phyloP scores from a whole-genome alignment of 192 early-diverging fungal species.

The Bifiguratus adelaidae region DNA sequence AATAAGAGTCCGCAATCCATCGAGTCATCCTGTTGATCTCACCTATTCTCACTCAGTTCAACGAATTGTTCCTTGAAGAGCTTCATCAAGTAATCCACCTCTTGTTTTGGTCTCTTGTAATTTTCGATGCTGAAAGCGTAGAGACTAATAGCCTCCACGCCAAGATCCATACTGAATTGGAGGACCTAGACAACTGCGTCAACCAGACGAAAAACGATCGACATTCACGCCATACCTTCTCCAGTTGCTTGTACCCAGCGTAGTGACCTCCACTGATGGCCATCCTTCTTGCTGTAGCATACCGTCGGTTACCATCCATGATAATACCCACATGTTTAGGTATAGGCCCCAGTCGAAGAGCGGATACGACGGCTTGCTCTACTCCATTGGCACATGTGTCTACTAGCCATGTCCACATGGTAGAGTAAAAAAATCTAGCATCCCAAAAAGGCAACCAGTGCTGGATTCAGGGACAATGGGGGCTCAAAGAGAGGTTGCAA shows the following conservation, averaged over 20 bases:
- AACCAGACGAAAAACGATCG: slow-evolving; percentile 3
- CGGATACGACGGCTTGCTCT: slow-evolving; percentile 8
- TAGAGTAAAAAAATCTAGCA: background rate
- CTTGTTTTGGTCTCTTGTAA: slow-evolving; percentile 78
- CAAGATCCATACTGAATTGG: slow-evolving; percentile 80
- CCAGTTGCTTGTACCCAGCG: slow-evolving; percentile 66
- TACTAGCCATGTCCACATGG: background rate
- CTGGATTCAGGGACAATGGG: too few relatives aligned
- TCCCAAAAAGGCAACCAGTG: too few relatives aligned
- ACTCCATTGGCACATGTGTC: background rate
- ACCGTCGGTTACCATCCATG: slow-evolving; percentile 97
- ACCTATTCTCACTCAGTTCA: slow-evolving; percentile 64
- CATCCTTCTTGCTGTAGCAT: slow-evolving; percentile 51
- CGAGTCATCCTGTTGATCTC: slow-evolving; percentile 9
- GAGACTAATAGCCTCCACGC: slow-evolving; percentile 78
- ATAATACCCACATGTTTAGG: slow-evolving; percentile 92
- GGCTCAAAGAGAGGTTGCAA: too few relatives aligned
- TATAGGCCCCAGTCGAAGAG: slow-evolving; percentile 59
- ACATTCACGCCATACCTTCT: slow-evolving; percentile 43
- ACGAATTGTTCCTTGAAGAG: slow-evolving; percentile 67
- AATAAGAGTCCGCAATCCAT: too few relatives aligned
- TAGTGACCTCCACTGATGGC: slow-evolving; percentile 79
- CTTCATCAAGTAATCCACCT: slow-evolving; percentile 81
- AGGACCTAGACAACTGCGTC: slow-evolving; percentile 43
- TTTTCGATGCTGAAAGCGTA: slow-evolving; percentile 99